These are phyloP conservation scores for Fusarium falciforme DNA, from an alignment of 2,329 filamentous ascomycete species.

Conservation along the genomic window DNA sequence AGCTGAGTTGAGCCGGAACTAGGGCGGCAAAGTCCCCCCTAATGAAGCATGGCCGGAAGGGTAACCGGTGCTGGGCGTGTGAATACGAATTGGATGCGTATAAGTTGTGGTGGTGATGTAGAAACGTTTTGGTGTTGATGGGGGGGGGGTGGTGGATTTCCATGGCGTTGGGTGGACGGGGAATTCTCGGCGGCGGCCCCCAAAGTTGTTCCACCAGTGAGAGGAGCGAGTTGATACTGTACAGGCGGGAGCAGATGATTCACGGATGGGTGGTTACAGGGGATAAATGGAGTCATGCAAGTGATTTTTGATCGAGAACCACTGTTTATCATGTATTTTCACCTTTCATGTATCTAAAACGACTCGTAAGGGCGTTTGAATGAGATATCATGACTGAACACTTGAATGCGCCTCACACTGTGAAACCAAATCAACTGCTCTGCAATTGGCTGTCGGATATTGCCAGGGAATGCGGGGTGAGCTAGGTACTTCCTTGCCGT, in stretches of 20 bases:
- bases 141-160: neutral
- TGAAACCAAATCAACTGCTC: constrained; percentile 4
- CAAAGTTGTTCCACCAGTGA: constrained; percentile 43
- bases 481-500: constrained; percentile 5
- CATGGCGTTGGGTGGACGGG: constrained; percentile 16
- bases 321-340: neutral
- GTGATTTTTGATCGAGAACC: neutral
- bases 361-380: neutral
- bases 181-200: constrained; percentile 29
- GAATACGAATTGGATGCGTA: constrained; percentile 2
- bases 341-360: neutral
- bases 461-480: constrained; percentile 5
- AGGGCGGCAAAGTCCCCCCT: neutral
- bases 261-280: neutral
- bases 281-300: neutral
- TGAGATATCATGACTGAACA: neutral
- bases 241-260: neutral
- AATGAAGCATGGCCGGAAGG: constrained; percentile 4
- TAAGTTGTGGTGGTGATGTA: constrained; percentile 13
- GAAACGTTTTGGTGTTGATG: constrained; percentile 21
- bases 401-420: neutral
- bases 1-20: neutral
- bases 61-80: constrained; percentile 3
- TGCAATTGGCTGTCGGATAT: constrained; percentile 3
- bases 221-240: constrained; percentile 2